Percentiles rank a stretch among this genome's conserved stretches.
Conservation (phyloP, 2,329 filamentous ascomycete species). For the Ascochyta viciae-villosae region DNA sequence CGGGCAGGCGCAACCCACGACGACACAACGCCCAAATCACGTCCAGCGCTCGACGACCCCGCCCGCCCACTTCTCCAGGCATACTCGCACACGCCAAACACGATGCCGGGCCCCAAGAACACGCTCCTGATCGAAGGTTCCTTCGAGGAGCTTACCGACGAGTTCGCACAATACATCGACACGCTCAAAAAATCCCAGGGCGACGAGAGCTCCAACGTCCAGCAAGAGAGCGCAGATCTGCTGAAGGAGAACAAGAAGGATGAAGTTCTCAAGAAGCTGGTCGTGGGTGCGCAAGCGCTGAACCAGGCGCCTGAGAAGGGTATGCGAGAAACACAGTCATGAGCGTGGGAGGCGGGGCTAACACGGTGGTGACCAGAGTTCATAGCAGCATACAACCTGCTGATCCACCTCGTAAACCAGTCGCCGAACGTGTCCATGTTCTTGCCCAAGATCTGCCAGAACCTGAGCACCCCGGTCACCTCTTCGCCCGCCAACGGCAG, state of each 20-base stretch:
- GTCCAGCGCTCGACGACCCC: conserved; percentile 19
- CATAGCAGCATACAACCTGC: conserved; percentile 93
- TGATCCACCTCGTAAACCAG: conserved; percentile 90
- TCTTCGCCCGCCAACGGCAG: conserved; percentile 86
- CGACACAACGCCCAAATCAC: conserved; percentile 20
- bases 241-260: conserved; percentile 74
- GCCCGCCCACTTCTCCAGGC: conserved; percentile 30
- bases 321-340: conserved; percentile 41
- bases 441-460: conserved; percentile 86
- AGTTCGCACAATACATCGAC: conserved; percentile 95
- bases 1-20: conserved; percentile 19
- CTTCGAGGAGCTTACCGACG: conserved; percentile 90
- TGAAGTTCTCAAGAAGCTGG: conserved; percentile 87
- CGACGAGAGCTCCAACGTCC: conserved; percentile 61
- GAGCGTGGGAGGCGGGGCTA: conserved; percentile 26
- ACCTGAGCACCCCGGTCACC: conserved; percentile 82
- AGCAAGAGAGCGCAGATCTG: conserved; percentile 73
- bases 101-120: conserved; percentile 67
- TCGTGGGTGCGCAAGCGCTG: conserved; percentile 77
- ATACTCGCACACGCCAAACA: conserved; percentile 32
- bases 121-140: conserved; percentile 83
- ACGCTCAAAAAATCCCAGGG: conserved; percentile 70
- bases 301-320: conserved; percentile 90
- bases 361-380: conserved; percentile 68
- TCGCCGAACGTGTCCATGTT: conserved; percentile 84